Base-by-base conservation (phyloP, 2,329 filamentous ascomycete species). In the Ophiostoma populinum region DNA sequence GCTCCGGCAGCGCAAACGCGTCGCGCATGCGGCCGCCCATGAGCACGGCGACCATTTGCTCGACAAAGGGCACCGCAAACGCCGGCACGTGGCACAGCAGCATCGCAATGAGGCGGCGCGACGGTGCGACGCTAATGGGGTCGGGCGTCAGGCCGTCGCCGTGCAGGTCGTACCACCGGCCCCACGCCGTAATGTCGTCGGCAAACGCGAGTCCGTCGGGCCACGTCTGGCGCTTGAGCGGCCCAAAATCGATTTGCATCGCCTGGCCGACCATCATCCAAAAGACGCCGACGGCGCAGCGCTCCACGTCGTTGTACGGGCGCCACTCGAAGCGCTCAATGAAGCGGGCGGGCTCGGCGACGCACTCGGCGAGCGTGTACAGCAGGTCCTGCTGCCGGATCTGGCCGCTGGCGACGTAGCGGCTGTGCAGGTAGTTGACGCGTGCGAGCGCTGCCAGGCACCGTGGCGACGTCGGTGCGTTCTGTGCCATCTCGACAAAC, bases 181-280 rank as follows among this genome's bases (percentile, higher is more conserved):
- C 58, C 62, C 66, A 70, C 7, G 42, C 45, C 4, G 54, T 47
- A 28, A 69, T 49, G 37, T 69, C 63, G 4, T 63, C 55, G 29
- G 56, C 52, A 46, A 68, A 70, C 30, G 67, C 64, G 19, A 68
- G 49, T 20, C 65, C 64, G 44, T 69, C 60, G 3, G 40, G 45
- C 64, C 65, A 70, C 4, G 8, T 13, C 28, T 18, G 17, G 1
- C 16, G 35, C 30, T 20, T 30, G 16, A 30, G 28, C 17, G 13
- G 21, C 8, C 35, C 49, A 43, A 67, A 70, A 32, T 59, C 50
- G 41, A 85, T 78, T 0, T 61, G 64, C 69, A 85, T 77, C 35
- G 69, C 67, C 45, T 82, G 73, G 11, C 78, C 79, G 12, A 81
- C 55, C 35, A 62, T 62, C 51, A 79, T 80, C 78, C 77, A 85